Evolutionary conservation across 78 protist species (phyloP).

Genomic region (Dictyostelium intermedium): DNA sequence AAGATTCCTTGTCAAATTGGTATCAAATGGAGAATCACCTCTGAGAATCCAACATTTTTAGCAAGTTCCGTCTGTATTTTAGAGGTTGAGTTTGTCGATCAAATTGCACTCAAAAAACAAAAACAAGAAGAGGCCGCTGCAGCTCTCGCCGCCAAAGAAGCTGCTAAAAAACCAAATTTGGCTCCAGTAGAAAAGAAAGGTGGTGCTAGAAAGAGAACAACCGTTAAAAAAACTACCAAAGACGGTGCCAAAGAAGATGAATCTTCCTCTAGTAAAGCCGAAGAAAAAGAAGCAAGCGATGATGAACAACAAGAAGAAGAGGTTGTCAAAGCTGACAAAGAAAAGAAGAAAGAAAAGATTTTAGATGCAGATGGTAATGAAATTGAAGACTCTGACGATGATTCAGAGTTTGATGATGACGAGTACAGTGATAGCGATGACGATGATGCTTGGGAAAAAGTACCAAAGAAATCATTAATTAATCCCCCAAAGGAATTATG

Average conservation of each 20-base stretch:
- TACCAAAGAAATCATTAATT: conserved; percentile 13
- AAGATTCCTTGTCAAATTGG: conserved; percentile 56
- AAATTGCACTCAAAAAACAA: conserved; percentile 9
- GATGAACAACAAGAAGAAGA: neutral
- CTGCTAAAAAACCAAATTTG: neutral
- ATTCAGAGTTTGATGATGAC: neutral
- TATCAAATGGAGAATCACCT: conserved; percentile 4
- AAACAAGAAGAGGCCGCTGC: conserved; percentile 13
- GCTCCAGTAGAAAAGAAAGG: neutral
- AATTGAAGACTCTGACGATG: conserved; percentile 14
- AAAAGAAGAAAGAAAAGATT: neutral
- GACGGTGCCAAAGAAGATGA: neutral
- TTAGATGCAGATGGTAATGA: neutral
- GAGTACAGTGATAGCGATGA: conserved; percentile 10
- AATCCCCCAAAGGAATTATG: conserved; percentile 12
- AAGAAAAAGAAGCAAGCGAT: neutral
- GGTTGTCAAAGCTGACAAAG: neutral
- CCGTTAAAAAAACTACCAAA: neutral
- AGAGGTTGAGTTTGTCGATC: conserved; percentile 45
- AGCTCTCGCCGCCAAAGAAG: neutral
- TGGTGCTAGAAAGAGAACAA: neutral
- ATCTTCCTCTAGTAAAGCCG: neutral
- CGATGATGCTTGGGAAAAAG: conserved; percentile 55
- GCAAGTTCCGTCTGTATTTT: conserved; percentile 12
- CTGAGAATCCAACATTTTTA: neutral